Conservation (phyloP, 208 protist genomes). For the Crithidia mellificae region DNA sequence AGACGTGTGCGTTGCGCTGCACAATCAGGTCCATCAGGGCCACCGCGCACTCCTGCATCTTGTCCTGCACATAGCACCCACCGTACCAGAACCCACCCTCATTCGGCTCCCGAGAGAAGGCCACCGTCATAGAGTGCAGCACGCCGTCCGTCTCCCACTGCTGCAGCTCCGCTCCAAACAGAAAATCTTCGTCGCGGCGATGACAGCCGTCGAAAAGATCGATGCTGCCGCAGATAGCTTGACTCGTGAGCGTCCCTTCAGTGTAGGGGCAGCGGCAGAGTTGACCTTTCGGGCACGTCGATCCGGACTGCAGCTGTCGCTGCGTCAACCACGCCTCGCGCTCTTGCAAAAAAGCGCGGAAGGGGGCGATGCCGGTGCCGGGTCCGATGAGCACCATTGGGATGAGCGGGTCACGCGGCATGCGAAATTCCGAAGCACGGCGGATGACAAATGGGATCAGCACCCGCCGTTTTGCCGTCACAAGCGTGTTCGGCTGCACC, state of each 20-base stretch:
- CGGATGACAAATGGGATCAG: slow-evolving; percentile 42
- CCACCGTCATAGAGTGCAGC: slow-evolving; percentile 46
- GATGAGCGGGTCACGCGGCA: slow-evolving; percentile 49
- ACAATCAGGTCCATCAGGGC: slow-evolving; percentile 44
- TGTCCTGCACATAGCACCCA: slow-evolving; percentile 77
- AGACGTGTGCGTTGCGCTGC: slow-evolving; percentile 47
- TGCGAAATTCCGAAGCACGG: slow-evolving; percentile 51
- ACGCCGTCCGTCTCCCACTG: slow-evolving; percentile 34
- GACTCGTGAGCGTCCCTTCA: slow-evolving; percentile 4
- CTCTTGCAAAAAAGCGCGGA: slow-evolving; percentile 86
- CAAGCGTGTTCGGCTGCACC: slow-evolving; percentile 7
- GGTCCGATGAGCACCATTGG: slow-evolving; percentile 88
- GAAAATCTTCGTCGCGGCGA: slow-evolving; percentile 41
- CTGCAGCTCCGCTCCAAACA: slow-evolving; percentile 55
- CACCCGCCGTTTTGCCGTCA: slow-evolving; percentile 25
- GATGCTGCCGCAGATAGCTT: slow-evolving; percentile 32
- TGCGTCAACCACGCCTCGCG: slow-evolving; percentile 41
- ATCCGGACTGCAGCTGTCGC: slow-evolving; percentile 15
- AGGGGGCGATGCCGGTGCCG: slow-evolving; percentile 86
- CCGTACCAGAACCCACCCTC: slow-evolving; percentile 61
- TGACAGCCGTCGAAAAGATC: slow-evolving; percentile 69
- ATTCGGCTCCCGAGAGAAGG: slow-evolving; percentile 65
- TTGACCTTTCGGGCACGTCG: slow-evolving; percentile 5
- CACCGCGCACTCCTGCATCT: slow-evolving; percentile 38
- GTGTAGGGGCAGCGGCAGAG: slow-evolving; percentile 17